phyloP scores from a whole-genome alignment of 1,284 basidiomycete genomes.

The Paramarasmius palmivorus region DNA sequence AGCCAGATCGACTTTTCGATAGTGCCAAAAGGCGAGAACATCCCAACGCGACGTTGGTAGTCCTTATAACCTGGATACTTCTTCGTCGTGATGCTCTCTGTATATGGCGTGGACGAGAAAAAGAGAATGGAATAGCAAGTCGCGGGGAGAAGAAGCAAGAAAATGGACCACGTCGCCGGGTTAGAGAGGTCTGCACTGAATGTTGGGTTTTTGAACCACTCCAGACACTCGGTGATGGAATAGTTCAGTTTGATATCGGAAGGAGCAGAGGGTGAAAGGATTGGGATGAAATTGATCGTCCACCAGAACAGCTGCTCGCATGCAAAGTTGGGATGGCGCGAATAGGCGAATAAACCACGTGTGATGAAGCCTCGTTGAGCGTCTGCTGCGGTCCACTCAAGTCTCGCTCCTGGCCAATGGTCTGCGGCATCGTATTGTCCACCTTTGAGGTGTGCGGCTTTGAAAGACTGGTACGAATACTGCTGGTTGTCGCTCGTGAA shows the following conservation, averaged over 20 bases:
- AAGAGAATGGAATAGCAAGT: slow-evolving; percentile 69
- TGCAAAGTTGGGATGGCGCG: slow-evolving; percentile 89
- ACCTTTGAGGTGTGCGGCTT: slow-evolving; percentile 51
- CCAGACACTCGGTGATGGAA: slow-evolving; percentile 21
- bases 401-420: slow-evolving; percentile 67
- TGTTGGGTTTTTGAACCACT: slow-evolving; percentile 16
- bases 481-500: slow-evolving; percentile 92
- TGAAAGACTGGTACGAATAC: slow-evolving; percentile 81
- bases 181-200: neutral
- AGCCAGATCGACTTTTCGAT: too few species aligned
- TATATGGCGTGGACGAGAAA: slow-evolving; percentile 72
- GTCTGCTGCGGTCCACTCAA: slow-evolving; percentile 67
- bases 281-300: slow-evolving; percentile 67
- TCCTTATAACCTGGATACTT: slow-evolving; percentile 64
- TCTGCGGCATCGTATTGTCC: slow-evolving; percentile 40
- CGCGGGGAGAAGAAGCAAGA: slow-evolving; percentile 52
- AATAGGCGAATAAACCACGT: slow-evolving; percentile 82
- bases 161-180: slow-evolving; percentile 16
- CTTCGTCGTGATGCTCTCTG: slow-evolving; percentile 73
- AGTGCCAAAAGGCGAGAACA: too few species aligned
- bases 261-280: slow-evolving; percentile 45
- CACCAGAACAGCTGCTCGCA: slow-evolving; percentile 90
- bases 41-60: too few species aligned
- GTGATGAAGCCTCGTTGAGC: slow-evolving; percentile 84
- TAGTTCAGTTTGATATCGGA: slow-evolving; percentile 33